Conservation (phyloP, 2,329 filamentous ascomycete genomes). For the Cordyceps militaris region DNA sequence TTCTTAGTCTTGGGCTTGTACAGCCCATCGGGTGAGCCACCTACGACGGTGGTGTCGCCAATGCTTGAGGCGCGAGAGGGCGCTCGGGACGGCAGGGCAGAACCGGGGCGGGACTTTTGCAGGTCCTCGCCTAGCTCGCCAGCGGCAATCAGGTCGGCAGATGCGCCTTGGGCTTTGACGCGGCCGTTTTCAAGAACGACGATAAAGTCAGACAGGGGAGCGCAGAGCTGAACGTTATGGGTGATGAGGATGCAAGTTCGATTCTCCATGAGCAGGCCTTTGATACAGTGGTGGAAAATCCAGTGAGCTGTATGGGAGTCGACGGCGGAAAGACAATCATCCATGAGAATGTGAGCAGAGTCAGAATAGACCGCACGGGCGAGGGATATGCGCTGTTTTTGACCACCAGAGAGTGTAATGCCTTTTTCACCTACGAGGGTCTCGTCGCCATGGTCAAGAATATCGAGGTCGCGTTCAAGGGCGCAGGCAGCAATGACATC, state of each 20-base stretch:
- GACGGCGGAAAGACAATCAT: conserved; percentile 93
- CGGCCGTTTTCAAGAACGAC: conserved; percentile 85
- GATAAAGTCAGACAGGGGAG: conserved; percentile 71
- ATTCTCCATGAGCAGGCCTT: conserved; percentile 78
- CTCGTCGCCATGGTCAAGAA: conserved; percentile 85
- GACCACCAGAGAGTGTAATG: conserved; percentile 90
- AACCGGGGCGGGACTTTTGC: conserved; percentile 62
- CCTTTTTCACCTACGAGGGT: conserved; percentile 96
- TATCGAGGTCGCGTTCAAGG: conserved; percentile 82
- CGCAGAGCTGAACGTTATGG: conserved; percentile 85
- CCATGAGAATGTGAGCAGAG: conserved; percentile 81
- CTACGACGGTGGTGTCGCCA: conserved; percentile 53
- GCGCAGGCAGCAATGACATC: conserved; percentile 88
- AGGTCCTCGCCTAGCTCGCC: conserved; percentile 85
- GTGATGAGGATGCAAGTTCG: conserved; percentile 94
- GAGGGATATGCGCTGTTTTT: conserved; percentile 94
- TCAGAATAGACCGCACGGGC: conserved; percentile 97
- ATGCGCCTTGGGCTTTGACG: conserved; percentile 66
- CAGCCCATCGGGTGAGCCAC: conserved; percentile 38
- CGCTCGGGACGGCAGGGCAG: conserved; percentile 61
- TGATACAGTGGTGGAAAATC: conserved; percentile 92
- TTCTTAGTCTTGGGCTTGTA: conserved; percentile 39
- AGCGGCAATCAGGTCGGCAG: conserved; percentile 73
- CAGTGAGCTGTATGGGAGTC: conserved; percentile 97
- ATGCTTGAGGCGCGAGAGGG: conserved; percentile 74